Evolutionary conservation across 805 yeast species (phyloP), one percentile per base, ranked within the genome.

Genomic region (Saccharomyces kudriavzevii): DNA sequence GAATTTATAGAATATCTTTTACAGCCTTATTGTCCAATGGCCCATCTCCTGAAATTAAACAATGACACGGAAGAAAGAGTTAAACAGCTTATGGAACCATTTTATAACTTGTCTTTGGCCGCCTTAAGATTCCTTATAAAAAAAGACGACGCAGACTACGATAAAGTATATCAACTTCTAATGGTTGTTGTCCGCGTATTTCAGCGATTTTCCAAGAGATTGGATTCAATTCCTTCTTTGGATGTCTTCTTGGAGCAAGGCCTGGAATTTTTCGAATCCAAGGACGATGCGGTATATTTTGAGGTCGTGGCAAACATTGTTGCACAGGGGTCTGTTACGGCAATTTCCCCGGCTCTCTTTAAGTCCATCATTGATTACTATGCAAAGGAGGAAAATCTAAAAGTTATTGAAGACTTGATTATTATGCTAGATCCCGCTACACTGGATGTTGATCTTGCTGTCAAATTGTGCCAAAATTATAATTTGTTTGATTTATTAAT

Each of bases 371-470:
- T 91, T 2, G 71, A 73, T 29, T 68, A 73, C 51, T 82, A 80
- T 57, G 72, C 77, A 1, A 53, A 66, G 0, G 57, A 60, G 4
- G 73, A 70, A 5, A 70, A 75, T 48, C 77, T 80, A 3, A 80
- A 76, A 1, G 60, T 70, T 0, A 72, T 92, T 20, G 90, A 89
- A 47, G 84, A 84, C 54, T 64, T 88, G 30, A 73, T 91, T 10
- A 86, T 96, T 59, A 70, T 81, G 1, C 65, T 92, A 26, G 91
- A 90, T 60, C 75, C 87, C 8, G 60, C 73, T 5, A 77, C 82
- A 11, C 74, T 94, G 50, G 96, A 92, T 63, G 78, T 92, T 40
- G 96, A 92, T 68, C 71, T 84, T 24, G 83, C 96, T 0, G 75
- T 89, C 13, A 74, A 74, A 11, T 69, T 87, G 17, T 85, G 96